A percentile compares a stretch with the other conserved stretches of the same genome.
Evolutionary conservation across 2,329 filamentous ascomycete species (phyloP).

Genomic region (Penicillium sp.): DNA sequence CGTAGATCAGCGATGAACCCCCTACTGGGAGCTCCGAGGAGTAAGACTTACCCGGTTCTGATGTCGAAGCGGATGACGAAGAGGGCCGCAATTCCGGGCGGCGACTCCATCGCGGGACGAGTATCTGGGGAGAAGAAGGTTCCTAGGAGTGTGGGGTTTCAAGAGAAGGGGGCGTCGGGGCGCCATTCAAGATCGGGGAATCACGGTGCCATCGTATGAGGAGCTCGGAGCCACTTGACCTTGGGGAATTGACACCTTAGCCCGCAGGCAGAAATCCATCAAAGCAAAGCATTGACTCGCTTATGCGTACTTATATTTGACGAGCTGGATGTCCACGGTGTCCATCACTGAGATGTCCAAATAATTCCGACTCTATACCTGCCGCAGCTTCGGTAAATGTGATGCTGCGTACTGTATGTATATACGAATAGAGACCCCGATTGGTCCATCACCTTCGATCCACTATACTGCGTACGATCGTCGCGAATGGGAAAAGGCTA

Average conservation of each 20-base stretch:
- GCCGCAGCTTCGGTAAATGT: no score
- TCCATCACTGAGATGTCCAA: no score
- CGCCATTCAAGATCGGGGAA: slow-evolving; percentile 21
- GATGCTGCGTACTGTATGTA: no score
- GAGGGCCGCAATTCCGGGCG: slow-evolving; percentile 62
- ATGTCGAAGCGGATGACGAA: slow-evolving; percentile 91
- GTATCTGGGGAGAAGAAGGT: slow-evolving; percentile 34
- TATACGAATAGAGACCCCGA: no score
- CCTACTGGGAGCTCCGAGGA: slow-evolving; percentile 3
- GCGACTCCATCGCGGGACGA: slow-evolving; percentile 32
- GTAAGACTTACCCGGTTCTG: slow-evolving; percentile 66
- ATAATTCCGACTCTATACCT: no score
- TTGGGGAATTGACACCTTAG: not conserved
- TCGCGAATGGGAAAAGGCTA: not conserved
- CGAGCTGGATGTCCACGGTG: no score
- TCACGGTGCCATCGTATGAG: slow-evolving; percentile 15
- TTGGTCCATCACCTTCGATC: slow-evolving; percentile 7
- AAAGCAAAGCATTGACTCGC: no score
- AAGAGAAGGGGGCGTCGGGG: slow-evolving; percentile 15
- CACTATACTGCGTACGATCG: slow-evolving; percentile 8
- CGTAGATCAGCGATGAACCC: slow-evolving; percentile 13
- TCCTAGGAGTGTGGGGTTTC: slow-evolving; percentile 27
- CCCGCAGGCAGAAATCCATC: slow-evolving; percentile 1
- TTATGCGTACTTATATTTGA: no score
- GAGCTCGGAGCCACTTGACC: slow-evolving; percentile 7